Evolutionary conservation across 2,329 filamentous ascomycete species (phyloP), one percentile per base, ranked within the genome.

Genomic region (Colletotrichum sp.): DNA sequence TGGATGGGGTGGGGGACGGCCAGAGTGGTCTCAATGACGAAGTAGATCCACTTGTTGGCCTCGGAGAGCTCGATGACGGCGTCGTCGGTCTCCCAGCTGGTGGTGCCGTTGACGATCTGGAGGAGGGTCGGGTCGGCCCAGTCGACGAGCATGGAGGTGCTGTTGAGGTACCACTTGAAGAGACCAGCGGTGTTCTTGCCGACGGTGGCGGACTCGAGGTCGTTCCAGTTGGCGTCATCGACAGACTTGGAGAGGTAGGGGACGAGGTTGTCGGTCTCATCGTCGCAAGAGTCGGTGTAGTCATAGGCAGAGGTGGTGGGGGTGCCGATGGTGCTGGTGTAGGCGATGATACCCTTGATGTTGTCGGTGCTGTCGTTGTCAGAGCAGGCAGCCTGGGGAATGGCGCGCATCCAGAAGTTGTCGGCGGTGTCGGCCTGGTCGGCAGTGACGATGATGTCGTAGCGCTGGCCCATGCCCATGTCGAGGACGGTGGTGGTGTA

Each of bases 291-390:
- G 24, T 79, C 78, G 24, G 60, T 74, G 71, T 62, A 78, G 32
- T 59, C 30, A 49, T 79, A 76, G 18, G 55, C 77, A 7, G 71
- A 63, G 8, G 79, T 80, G 13, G 55, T 30, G 12, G 79, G 79
- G 8, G 71, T 76, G 9, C 52, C 36, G 34, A 63, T 15, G 32
- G 75, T 80, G 30, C 79, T 78, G 32, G 84, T 82, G 78, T 88
- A 88, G 62, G 83, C 85, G 6, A 92, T 78, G 59, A 92, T 89
- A 2, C 89, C 90, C 64, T 82, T 86, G 78, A 90, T 89, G 77
- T 88, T 86, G 64, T 85, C 81, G 0, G 81, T 72, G 44, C 82
- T 87, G 39, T 80, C 80, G 57, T 87, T 89, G 2, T 81, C 77
- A 1, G 83, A 85, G 78, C 89, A 90, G 4, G 81, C 80, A 0